These are phyloP conservation scores for Pythium diclinum DNA, from an alignment of 352 stramenopile genomes.

Conservation along the genomic window DNA sequence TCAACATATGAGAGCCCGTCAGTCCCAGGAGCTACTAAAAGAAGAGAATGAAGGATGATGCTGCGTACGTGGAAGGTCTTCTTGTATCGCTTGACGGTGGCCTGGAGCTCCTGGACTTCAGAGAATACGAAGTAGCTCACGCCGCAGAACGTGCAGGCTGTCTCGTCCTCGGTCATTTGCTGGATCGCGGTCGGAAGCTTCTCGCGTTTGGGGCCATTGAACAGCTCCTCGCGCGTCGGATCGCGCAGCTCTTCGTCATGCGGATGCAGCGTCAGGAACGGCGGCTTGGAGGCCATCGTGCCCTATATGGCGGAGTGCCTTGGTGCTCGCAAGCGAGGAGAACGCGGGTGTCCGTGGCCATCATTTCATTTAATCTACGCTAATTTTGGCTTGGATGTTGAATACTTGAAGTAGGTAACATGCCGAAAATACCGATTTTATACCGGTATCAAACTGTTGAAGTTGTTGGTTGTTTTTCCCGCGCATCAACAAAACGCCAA, in stretches of 20 bases:
- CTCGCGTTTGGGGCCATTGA: conserved; percentile 50
- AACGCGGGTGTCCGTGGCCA: background rate
- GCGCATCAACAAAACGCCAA: background rate
- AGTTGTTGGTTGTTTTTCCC: conserved; percentile 9
- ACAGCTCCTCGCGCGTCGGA: conserved; percentile 70
- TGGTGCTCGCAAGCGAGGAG: too few species aligned
- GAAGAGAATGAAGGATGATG: too few species aligned
- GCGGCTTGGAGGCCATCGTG: background rate
- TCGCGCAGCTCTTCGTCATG: conserved; percentile 46
- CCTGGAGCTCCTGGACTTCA: conserved; percentile 75
- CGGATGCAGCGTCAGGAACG: conserved; percentile 12
- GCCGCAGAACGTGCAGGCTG: conserved; percentile 79
- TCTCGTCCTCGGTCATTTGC: conserved; percentile 61
- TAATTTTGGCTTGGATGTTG: background rate
- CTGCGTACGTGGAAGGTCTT: conserved; percentile 50
- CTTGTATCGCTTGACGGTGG: conserved; percentile 68
- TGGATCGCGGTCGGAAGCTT: conserved; percentile 67
- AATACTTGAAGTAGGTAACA: background rate
- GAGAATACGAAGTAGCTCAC: conserved; percentile 87
- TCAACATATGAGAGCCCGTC: too few species aligned
- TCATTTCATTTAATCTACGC: background rate
- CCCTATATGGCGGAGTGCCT: background rate
- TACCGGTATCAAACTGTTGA: conserved; percentile 8
- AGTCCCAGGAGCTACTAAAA: too few species aligned
- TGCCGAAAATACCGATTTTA: background rate